These are phyloP conservation scores for Aquilaria sinensis DNA, from an alignment of 345 rosid genomes.

Conservation along the genomic window DNA sequence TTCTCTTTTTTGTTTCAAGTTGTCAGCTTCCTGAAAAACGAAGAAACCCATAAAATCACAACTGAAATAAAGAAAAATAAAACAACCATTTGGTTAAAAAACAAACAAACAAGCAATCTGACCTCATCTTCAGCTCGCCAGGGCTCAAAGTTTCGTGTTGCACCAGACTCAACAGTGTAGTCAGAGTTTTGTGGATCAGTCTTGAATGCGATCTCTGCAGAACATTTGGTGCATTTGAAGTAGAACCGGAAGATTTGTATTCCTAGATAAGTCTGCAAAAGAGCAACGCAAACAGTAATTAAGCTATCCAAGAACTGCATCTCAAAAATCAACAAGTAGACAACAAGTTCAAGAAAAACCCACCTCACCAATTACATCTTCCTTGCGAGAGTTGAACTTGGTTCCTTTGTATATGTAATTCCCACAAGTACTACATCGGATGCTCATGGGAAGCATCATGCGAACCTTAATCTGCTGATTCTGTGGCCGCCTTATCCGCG, in stretches of 20 bases:
- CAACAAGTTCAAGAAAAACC: slow-evolving; percentile 1
- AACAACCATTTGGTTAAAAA: neutral
- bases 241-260: slow-evolving; percentile 88
- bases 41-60: slow-evolving; percentile 6
- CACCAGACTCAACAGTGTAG: slow-evolving; percentile 83
- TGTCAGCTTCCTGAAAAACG: slow-evolving; percentile 38
- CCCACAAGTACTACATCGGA: slow-evolving; percentile 81
- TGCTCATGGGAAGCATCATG: slow-evolving; percentile 99
- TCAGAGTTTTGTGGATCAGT: slow-evolving; percentile 97
- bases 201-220: slow-evolving; percentile 82
- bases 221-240: slow-evolving; percentile 92
- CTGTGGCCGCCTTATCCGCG: slow-evolving; percentile 65
- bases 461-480: slow-evolving; percentile 90
- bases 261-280: slow-evolving; percentile 76
- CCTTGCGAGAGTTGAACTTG: slow-evolving; percentile 89
- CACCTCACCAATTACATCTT: slow-evolving; percentile 89
- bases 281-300: neutral
- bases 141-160: slow-evolving; percentile 83
- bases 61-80: slow-evolving; percentile 1
- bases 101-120: neutral
- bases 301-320: neutral
- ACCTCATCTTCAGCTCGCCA: slow-evolving; percentile 97
- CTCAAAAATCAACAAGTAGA: neutral
- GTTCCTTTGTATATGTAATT: slow-evolving; percentile 93
- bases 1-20: slow-evolving; percentile 50